phyloP scores from a whole-genome alignment of 140 eudicot genomes.

The Senecio squalidus region DNA sequence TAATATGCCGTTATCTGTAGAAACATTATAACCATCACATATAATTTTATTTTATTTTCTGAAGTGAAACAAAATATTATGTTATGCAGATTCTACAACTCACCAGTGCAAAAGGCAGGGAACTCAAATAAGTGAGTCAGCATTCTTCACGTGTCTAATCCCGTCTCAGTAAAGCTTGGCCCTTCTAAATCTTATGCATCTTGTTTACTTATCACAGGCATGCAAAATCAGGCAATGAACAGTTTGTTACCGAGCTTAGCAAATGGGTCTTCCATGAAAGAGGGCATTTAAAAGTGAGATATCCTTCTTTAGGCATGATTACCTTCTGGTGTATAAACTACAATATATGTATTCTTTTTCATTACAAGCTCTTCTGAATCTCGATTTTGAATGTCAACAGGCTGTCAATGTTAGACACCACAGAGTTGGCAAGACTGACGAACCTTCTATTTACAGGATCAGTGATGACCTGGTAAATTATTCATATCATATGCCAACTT shows the following conservation, averaged over 20 bases:
- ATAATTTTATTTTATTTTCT: not conserved
- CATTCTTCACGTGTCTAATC: not conserved
- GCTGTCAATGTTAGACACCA: slow-evolving; percentile 84
- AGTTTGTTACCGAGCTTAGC: slow-evolving; percentile 89
- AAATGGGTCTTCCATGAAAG: slow-evolving; percentile 99
- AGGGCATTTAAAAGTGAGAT: slow-evolving; percentile 85
- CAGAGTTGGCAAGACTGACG: slow-evolving; percentile 79
- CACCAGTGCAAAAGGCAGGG: slow-evolving; percentile 81
- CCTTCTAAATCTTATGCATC: too few species aligned
- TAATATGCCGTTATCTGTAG: slow-evolving; percentile 1
- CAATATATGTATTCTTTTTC: not conserved
- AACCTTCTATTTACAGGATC: slow-evolving; percentile 88
- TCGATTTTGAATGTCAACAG: slow-evolving; percentile 28
- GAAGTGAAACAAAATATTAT: slow-evolving; percentile 9
- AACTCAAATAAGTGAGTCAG: slow-evolving; percentile 53
- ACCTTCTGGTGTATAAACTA: not conserved
- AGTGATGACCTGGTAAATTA: slow-evolving; percentile 82
- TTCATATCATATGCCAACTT: slow-evolving; percentile 5
- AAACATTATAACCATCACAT: not conserved
- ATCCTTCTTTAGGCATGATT: not conserved
- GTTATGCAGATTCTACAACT: slow-evolving; percentile 57
- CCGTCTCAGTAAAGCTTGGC: too few species aligned
- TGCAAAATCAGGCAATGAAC: slow-evolving; percentile 82
- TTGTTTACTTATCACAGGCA: slow-evolving; percentile 47
- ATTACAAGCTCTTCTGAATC: not conserved